Evolutionary conservation across 345 rosid genomes (phyloP), one percentile per base, ranked within the genome.

Genomic region (Lumnitzera racemosa): DNA sequence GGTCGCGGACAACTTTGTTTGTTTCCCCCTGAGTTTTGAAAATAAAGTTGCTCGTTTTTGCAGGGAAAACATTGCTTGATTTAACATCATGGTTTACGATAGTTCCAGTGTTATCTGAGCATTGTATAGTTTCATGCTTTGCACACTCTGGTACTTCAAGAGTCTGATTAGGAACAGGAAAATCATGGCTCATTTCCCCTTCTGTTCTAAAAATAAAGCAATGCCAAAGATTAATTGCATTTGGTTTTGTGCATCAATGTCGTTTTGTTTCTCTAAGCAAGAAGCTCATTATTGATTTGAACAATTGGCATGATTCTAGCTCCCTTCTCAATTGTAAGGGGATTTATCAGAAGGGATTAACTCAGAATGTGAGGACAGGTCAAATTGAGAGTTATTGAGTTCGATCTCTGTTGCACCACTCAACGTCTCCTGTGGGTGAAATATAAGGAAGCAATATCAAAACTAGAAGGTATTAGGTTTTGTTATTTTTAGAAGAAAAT

Each of bases 311-410:
- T 23, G n/a, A 14, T 16, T 25, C 58, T 29, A 20, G 56, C 55
- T 56, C 47, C 11, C 25, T 69, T 58, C 71, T 61, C 70, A 88
- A 95, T 90, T 80, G 48, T 73, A 53, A 58, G 69, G 49, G 17
- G 61, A 54, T 59, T 51, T 55, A 48, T 64, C 61, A 31, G 74
- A 61, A 54, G 81, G 68, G 68, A 66, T 72, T 54, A 74, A 68
- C 51, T 59, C 80, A 59, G 92, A 80, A 53, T 73, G 82, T 16
- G 69, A 65, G 15, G 86, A 75, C 57, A 82, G 59, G 41, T 69
- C 85, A 55, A 86, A 82, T 63, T 79, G 82, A 66, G 51, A 56
- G 55, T 52, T 65, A 49, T 66, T 72, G 66, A 60, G 74, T 53
- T 73, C 73, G 50, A 61, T 48, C 59, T 82, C 82, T 48, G 50